A percentile compares a stretch with the other conserved stretches of the same genome.
Conservation (phyloP, 2,329 filamentous ascomycete genomes). For the Cryphonectria radicalis region DNA sequence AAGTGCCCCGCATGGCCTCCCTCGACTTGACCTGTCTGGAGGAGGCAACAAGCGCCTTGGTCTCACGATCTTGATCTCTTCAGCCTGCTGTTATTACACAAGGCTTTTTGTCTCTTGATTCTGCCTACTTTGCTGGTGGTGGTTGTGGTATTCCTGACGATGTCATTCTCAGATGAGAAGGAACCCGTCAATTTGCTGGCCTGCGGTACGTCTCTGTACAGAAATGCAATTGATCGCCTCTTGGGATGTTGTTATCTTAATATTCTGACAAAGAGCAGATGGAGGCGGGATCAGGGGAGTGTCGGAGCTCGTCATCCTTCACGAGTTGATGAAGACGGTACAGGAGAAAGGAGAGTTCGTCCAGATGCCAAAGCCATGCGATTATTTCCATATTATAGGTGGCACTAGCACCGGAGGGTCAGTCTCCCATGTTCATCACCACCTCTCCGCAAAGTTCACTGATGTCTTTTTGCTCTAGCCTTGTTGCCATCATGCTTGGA, state of each 20-base stretch:
- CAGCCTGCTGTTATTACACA: not conserved
- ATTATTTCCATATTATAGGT: constrained; percentile 46
- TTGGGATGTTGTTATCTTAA: not conserved
- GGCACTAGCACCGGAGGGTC: constrained; percentile 44
- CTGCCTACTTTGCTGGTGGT: not conserved
- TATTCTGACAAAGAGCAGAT: constrained; percentile 30
- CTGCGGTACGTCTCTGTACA: constrained; percentile 2
- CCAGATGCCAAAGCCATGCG: constrained; percentile 40
- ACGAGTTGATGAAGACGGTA: constrained; percentile 40
- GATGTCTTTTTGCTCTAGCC: constrained; percentile 34
- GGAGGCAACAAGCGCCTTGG: not conserved
- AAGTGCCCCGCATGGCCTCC: not conserved
- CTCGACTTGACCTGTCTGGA: not conserved
- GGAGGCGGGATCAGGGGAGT: constrained; percentile 43
- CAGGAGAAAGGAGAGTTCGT: constrained; percentile 31
- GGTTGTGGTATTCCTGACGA: not conserved
- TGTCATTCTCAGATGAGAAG: constrained; percentile 4
- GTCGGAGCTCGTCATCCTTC: constrained; percentile 40
- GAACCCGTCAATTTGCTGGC: constrained; percentile 22
- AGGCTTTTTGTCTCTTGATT: not conserved
- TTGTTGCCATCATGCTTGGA: constrained; percentile 54
- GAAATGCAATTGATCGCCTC: no score
- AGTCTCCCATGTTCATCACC: constrained; percentile 12
- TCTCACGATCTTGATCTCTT: not conserved
- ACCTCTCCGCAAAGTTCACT: no score